Percentiles rank a stretch among this genome's conserved stretches.
These are phyloP conservation scores for Fusarium sublunatum DNA, from an alignment of 2,329 filamentous ascomycete genomes.

Conservation along the genomic window DNA sequence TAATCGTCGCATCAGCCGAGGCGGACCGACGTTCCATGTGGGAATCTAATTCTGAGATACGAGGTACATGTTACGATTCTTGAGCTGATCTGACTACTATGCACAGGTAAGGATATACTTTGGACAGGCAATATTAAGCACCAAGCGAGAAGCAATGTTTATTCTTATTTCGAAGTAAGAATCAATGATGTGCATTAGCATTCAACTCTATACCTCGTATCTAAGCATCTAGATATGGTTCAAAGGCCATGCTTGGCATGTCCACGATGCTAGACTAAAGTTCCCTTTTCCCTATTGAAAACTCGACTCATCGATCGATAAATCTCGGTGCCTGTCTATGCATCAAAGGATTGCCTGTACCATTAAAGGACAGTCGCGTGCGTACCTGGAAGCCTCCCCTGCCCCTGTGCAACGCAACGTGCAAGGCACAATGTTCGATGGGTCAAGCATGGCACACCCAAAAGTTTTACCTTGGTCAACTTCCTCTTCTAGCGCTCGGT, in stretches of 20 bases:
- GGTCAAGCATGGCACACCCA: not conserved
- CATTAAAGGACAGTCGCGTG: slow-evolving; percentile 23
- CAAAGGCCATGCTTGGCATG: too few species aligned
- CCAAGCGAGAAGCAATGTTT: too few species aligned
- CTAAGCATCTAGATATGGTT: too few species aligned
- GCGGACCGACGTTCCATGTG: slow-evolving; percentile 28
- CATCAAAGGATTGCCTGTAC: slow-evolving; percentile 9
- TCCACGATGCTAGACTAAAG: not conserved
- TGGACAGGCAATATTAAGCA: too few species aligned
- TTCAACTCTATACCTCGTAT: too few species aligned
- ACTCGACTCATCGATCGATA: slow-evolving; percentile 8
- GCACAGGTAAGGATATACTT: not conserved
- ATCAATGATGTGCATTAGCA: too few species aligned
- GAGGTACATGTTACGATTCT: not conserved
- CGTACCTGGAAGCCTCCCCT: slow-evolving; percentile 12
- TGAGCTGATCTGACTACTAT: not conserved
- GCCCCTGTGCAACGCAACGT: too few species aligned
- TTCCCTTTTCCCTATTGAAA: not conserved
- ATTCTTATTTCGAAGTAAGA: too few species aligned
- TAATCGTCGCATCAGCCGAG: slow-evolving; percentile 18
- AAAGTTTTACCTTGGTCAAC: slow-evolving; percentile 12
- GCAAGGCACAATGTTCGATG: slow-evolving; percentile 9
- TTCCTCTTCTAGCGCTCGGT: slow-evolving; percentile 25
- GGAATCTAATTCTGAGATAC: not conserved
- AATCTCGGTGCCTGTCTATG: not conserved